Conservation (phyloP, 306 rosid species). For the Cercis canadensis region DNA sequence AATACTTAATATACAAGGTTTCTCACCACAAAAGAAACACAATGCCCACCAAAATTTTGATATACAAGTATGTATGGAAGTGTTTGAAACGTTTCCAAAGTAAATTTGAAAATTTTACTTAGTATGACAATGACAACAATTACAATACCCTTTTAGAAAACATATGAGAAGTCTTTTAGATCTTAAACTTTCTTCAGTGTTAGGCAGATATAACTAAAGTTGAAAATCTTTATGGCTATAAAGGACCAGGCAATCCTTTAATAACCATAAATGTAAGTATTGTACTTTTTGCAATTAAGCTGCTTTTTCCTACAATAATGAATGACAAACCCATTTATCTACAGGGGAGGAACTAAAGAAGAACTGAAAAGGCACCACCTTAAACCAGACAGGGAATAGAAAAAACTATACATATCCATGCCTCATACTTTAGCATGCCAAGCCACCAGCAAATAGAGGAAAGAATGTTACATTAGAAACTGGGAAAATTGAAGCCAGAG, state of each 20-base stretch:
- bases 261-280: background rate
- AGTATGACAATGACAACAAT: background rate
- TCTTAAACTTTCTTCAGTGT: background rate
- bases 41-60: background rate
- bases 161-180: background rate
- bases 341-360: no score
- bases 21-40: background rate
- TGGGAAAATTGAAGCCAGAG: background rate
- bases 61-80: background rate
- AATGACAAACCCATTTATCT: no score
- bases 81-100: background rate
- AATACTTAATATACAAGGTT: background rate
- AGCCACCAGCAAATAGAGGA: no score
- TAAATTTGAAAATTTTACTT: background rate
- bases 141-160: background rate
- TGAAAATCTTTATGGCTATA: background rate
- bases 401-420: background rate
- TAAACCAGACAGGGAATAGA: background rate
- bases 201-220: background rate
- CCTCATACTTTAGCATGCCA: no score
- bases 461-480: no score
- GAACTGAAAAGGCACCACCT: background rate
- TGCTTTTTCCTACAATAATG: background rate
- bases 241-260: background rate
- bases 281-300: background rate